phyloP scores from a whole-genome alignment of 371 early-diverging fungal species.

The Syncephalastrum racemosum region DNA sequence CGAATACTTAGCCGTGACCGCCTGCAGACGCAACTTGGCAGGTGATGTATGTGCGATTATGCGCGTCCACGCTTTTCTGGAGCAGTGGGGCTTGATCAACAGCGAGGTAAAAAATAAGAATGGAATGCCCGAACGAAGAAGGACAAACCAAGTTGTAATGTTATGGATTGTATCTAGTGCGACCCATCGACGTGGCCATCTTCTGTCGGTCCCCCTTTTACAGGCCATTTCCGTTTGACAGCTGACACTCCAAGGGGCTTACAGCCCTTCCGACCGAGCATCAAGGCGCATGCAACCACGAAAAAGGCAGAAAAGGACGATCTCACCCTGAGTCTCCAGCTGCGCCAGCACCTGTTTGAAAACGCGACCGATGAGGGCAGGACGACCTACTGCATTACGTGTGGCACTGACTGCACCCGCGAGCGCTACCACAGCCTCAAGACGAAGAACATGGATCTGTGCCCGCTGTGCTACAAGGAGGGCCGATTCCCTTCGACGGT shows the following conservation, averaged over 20 bases:
- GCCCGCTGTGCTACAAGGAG: conserved; percentile 86
- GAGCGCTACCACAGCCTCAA: conserved; percentile 81
- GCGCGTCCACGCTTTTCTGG: conserved; percentile 96
- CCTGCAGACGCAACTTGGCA: conserved; percentile 91
- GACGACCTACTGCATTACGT: conserved; percentile 79
- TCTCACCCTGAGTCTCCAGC: conserved; percentile 41
- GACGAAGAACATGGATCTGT: conserved; percentile 82
- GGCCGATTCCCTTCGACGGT: conserved; percentile 91
- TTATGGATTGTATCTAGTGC: conserved; percentile 47
- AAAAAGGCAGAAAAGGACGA: conserved; percentile 12
- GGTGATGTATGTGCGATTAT: conserved; percentile 98
- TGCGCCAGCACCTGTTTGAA: conserved; percentile 62
- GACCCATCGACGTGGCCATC: conserved; percentile 93
- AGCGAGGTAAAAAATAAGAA: conserved; percentile 72
- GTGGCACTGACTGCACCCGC: conserved; percentile 85
- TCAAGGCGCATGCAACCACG: conserved; percentile 21
- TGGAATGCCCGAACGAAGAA: too few relatives aligned
- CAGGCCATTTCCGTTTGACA: conserved; percentile 93
- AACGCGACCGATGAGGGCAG: conserved; percentile 28
- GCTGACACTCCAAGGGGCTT: conserved; percentile 95
- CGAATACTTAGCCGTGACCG: conserved; percentile 96
- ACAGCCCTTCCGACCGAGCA: conserved; percentile 78
- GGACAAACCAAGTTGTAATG: not conserved
- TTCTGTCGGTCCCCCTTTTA: conserved; percentile 90
- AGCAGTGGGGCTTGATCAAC: conserved; percentile 99